Conservation (phyloP, 148 eudicot species). For the Diospyros lotus region DNA sequence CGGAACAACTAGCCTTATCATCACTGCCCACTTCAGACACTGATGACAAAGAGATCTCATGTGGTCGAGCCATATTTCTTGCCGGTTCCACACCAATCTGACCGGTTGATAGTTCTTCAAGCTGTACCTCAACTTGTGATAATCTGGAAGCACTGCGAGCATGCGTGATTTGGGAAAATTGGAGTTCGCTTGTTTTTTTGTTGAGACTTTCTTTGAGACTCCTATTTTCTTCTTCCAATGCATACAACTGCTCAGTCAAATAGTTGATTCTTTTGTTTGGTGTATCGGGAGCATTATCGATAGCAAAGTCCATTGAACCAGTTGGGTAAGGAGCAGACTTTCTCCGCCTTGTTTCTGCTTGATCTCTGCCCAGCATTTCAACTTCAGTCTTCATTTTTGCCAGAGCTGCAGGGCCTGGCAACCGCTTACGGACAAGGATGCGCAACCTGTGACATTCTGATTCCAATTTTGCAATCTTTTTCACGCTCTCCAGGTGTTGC, state of each 20-base stretch:
- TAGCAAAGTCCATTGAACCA: constrained; percentile 33
- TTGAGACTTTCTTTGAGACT: constrained; percentile 47
- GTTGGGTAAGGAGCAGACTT: constrained; percentile 36
- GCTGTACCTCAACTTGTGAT: constrained; percentile 43
- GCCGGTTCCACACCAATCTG: constrained; percentile 24
- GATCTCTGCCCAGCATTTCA: constrained; percentile 41
- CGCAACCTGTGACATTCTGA: constrained; percentile 87
- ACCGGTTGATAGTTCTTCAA: constrained; percentile 35
- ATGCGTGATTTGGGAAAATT: constrained; percentile 34
- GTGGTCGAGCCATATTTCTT: constrained; percentile 10
- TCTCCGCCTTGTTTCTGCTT: constrained; percentile 39
- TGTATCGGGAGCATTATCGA: constrained; percentile 35
- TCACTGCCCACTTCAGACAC: constrained; percentile 74
- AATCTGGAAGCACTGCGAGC: constrained; percentile 37
- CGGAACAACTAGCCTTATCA: constrained; percentile 61
- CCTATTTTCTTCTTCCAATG: constrained; percentile 73
- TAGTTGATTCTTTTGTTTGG: constrained; percentile 41
- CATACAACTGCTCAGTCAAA: constrained; percentile 45
- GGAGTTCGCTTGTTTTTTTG: constrained; percentile 49
- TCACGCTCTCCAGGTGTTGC: constrained; percentile 68
- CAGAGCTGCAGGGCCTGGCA: constrained; percentile 86
- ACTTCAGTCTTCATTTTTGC: constrained; percentile 88
- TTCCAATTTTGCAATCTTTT: constrained; percentile 77
- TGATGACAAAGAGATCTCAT: constrained; percentile 43
- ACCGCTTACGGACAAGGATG: constrained; percentile 63